Evolutionary conservation across 208 protist species (phyloP).

Genomic region (Crithidia thermophila): DNA sequence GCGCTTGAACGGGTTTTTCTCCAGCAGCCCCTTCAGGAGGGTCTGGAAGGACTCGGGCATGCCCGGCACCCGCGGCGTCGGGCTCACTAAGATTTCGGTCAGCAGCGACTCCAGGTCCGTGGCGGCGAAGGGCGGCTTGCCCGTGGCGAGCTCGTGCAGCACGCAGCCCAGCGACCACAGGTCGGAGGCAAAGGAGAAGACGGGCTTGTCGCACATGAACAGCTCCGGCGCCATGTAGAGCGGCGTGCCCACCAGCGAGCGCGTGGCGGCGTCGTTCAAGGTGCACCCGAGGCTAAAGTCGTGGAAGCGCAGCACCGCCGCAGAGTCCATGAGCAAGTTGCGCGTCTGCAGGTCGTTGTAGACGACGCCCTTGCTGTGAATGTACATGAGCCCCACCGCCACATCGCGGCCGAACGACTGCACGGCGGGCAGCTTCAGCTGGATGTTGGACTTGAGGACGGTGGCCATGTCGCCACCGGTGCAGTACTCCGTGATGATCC

Average conservation of each 20-base stretch:
- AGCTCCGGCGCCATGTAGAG: conserved; percentile 96
- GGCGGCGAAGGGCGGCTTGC: conserved; percentile 95
- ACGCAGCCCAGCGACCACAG: conserved; percentile 95
- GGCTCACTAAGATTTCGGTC: conserved; percentile 78
- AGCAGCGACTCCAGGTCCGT: conserved; percentile 92
- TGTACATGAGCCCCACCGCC: conserved; percentile 87
- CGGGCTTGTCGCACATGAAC: conserved; percentile 64
- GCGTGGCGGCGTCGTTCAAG: conserved; percentile 42
- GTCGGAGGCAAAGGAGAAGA: conserved; percentile 90
- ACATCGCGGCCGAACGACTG: conserved; percentile 85
- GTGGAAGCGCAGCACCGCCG: conserved; percentile 89
- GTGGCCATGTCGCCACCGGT: conserved; percentile 89
- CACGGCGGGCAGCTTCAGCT: conserved; percentile 74
- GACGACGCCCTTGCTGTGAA: conserved; percentile 91
- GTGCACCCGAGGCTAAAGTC: conserved; percentile 91
- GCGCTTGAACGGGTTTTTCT: conserved; percentile 83
- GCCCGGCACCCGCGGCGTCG: conserved; percentile 34
- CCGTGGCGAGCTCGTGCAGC: conserved; percentile 91
- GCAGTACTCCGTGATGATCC: conserved; percentile 96
- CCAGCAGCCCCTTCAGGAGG: conserved; percentile 67
- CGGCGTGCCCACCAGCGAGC: conserved; percentile 75
- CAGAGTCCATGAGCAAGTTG: conserved; percentile 94
- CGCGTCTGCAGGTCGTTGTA: conserved; percentile 93
- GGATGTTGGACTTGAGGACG: conserved; percentile 68
- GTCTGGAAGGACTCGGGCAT: conserved; percentile 65